Conservation (phyloP, 1,139 yeast genomes). For the Magnusiomyces paraingens region DNA sequence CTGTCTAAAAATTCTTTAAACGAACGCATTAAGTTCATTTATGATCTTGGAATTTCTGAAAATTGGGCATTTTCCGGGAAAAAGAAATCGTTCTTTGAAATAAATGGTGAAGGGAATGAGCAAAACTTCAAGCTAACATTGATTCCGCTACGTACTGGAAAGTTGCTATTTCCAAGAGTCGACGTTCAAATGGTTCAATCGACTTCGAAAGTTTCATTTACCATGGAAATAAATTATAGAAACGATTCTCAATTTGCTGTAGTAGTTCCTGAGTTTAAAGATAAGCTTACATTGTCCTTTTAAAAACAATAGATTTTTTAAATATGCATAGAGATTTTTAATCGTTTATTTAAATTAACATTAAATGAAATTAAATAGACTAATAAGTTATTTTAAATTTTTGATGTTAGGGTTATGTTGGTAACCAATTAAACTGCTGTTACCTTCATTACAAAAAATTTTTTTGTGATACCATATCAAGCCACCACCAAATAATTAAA, state of each 20-base stretch:
- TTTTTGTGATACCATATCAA: too few relatives aligned
- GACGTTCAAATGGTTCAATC: slow-evolving; percentile 14
- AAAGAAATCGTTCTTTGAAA: slow-evolving; percentile 40
- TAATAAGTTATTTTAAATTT: too few relatives aligned
- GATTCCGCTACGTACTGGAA: slow-evolving; percentile 73
- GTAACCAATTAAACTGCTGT: too few relatives aligned
- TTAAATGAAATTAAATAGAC: too few relatives aligned
- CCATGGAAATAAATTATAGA: slow-evolving; percentile 56
- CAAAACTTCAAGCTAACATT: slow-evolving; percentile 42
- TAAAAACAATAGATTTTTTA: not conserved
- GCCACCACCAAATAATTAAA: too few relatives aligned
- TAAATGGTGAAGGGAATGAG: slow-evolving; percentile 27
- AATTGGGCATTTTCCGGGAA: slow-evolving; percentile 71
- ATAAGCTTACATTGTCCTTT: slow-evolving; percentile 41
- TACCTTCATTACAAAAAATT: too few relatives aligned
- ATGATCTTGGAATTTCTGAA: slow-evolving; percentile 40
- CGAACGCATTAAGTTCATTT: slow-evolving; percentile 26
- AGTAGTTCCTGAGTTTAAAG: slow-evolving; percentile 60
- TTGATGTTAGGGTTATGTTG: too few relatives aligned
- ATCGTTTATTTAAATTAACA: too few relatives aligned
- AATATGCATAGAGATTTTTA: not conserved
- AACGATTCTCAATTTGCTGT: slow-evolving; percentile 64
- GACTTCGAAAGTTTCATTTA: slow-evolving; percentile 22
- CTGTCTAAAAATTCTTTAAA: slow-evolving; percentile 4
- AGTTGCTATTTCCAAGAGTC: slow-evolving; percentile 58